Percentiles rank a stretch among this genome's conserved stretches.
These are phyloP conservation scores for Elsinoe necatrix DNA, from an alignment of 2,329 filamentous ascomycete genomes.

Conservation along the genomic window DNA sequence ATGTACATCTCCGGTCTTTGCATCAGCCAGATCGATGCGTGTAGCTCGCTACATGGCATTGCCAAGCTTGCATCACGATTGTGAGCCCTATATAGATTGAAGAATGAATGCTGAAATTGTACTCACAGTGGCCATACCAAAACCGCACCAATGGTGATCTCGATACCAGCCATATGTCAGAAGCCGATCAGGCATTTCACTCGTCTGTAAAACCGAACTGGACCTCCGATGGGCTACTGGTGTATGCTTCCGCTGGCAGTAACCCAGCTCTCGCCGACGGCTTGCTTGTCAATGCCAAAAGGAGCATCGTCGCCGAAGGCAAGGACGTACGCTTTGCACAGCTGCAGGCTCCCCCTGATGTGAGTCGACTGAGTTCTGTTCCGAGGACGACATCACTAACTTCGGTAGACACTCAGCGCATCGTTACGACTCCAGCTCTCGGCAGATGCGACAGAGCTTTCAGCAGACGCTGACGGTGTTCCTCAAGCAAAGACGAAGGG, in stretches of 20 bases:
- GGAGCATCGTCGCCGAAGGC: constrained; percentile 53
- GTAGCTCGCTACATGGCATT: constrained; percentile 3
- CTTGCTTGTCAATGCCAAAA: constrained; percentile 47
- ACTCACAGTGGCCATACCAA: constrained; percentile 72
- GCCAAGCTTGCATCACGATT: neutral
- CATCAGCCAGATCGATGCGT: constrained; percentile 5
- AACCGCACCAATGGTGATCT: constrained; percentile 64
- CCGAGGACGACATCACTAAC: constrained; percentile 17
- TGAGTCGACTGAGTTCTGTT: constrained; percentile 25
- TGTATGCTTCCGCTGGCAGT: constrained; percentile 49
- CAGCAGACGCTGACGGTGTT: constrained; percentile 34
- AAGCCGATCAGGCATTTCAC: constrained; percentile 60
- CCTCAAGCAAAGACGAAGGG: constrained; percentile 4
- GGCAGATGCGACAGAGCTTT: constrained; percentile 43
- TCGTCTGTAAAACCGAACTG: constrained; percentile 69
- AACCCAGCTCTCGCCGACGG: constrained; percentile 36
- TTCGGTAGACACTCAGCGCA: neutral
- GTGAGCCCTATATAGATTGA: constrained; percentile 21
- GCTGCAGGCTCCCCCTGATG: constrained; percentile 44
- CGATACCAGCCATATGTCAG: constrained; percentile 54
- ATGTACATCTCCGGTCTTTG: constrained; percentile 24
- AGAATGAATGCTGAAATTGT: constrained; percentile 33
- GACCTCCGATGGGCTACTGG: constrained; percentile 63
- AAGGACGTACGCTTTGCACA: constrained; percentile 58
- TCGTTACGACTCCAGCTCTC: neutral